Evolutionary conservation across 129 eudicot genomes (phyloP).

Genomic region (Flaveria trinervia): DNA sequence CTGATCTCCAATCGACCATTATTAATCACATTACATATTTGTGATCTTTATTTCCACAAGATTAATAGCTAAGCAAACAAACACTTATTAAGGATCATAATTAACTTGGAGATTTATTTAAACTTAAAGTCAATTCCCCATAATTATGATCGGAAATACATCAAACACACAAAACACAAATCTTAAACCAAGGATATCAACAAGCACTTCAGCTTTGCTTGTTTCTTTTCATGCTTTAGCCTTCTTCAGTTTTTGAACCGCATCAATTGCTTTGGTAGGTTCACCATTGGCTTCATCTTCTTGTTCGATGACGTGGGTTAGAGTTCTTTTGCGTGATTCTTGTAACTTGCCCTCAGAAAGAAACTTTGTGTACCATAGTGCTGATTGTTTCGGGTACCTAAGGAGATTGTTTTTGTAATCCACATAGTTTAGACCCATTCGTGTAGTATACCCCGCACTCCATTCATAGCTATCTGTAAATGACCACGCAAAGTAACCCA

Average conservation of each 20-base stretch:
- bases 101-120: constrained; percentile 3
- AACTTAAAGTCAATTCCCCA: not conserved
- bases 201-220: not conserved
- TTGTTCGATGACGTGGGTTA: not conserved
- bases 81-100: not conserved
- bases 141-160: not conserved
- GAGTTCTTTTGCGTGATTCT: constrained; percentile 7
- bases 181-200: not conserved
- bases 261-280: not conserved
- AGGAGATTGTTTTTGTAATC: constrained; percentile 39
- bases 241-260: constrained; percentile 22
- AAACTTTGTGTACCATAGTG: constrained; percentile 49
- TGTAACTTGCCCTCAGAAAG: constrained; percentile 6
- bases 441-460: constrained; percentile 37
- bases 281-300: constrained; percentile 2
- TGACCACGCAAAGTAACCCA: constrained; percentile 59
- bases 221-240: constrained; percentile 7
- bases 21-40: constrained; percentile 1
- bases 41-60: constrained; percentile 1
- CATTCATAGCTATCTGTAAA: constrained; percentile 62
- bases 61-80: not conserved
- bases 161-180: not conserved
- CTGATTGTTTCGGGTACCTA: constrained; percentile 56
- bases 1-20: not conserved
- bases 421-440: constrained; percentile 56